phyloP scores from a whole-genome alignment of 202 grass and related monocot species.

The Brachypodium distachyon region DNA sequence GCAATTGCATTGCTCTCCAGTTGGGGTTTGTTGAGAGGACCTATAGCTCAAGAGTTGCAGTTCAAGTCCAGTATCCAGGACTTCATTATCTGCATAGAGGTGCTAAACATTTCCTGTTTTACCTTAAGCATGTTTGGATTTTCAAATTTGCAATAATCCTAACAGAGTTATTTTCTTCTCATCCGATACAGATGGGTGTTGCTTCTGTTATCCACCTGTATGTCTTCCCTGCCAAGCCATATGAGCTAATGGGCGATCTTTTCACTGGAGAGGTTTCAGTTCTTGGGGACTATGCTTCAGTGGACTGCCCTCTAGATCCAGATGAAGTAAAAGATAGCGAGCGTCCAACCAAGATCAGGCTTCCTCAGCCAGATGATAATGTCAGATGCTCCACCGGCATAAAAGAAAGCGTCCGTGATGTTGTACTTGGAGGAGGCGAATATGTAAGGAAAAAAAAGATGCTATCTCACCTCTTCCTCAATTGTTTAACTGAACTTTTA shows the following conservation, averaged over 20 bases:
- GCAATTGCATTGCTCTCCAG: conserved; percentile 76
- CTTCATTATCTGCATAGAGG: conserved; percentile 99
- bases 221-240: conserved; percentile 82
- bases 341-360: conserved; percentile 55
- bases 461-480: background rate
- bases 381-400: conserved; percentile 49
- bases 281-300: conserved; percentile 81
- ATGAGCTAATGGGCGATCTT: conserved; percentile 60
- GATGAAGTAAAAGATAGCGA: conserved; percentile 90
- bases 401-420: conserved; percentile 81
- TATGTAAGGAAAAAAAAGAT: conserved; percentile 49
- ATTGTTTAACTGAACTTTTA: background rate
- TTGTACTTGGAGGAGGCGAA: conserved; percentile 84
- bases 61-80: conserved; percentile 96
- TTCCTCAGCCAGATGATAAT: conserved; percentile 43
- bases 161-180: background rate
- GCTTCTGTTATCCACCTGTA: conserved; percentile 76
- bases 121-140: background rate
- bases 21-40: conserved; percentile 71
- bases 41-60: conserved; percentile 77
- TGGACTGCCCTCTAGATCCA: conserved; percentile 74
- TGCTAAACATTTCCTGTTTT: conserved; percentile 9
- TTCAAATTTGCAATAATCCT: background rate
- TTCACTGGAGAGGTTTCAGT: conserved; percentile 59
- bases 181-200: conserved; percentile 74